phyloP scores from a whole-genome alignment of 2,329 filamentous ascomycete genomes.

The Aspergillus flavus region DNA sequence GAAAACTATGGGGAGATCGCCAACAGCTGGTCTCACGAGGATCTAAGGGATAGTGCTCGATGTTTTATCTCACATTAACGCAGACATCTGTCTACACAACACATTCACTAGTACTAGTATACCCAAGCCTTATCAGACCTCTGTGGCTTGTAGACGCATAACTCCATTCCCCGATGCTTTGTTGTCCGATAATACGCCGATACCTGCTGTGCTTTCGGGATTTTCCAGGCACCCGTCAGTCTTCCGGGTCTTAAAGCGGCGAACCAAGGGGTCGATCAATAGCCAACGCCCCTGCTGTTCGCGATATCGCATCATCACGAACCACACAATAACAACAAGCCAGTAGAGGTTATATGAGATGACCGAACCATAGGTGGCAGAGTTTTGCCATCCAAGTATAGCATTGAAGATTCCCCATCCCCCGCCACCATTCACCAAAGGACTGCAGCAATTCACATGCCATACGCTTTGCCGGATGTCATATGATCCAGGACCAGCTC shows the following conservation, averaged over 20 bases:
- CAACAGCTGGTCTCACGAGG: background rate
- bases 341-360: conserved; percentile 89
- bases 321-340: conserved; percentile 69
- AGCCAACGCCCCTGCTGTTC: conserved; percentile 54
- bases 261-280: conserved; percentile 4
- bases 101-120: background rate
- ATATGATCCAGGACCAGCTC: conserved; percentile 73
- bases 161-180: background rate
- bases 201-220: background rate
- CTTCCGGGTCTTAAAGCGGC: background rate
- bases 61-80: background rate
- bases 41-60: background rate
- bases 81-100: background rate
- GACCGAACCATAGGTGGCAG: conserved; percentile 83
- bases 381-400: conserved; percentile 84
- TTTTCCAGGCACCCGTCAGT: background rate
- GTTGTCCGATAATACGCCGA: background rate
- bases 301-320: conserved; percentile 66
- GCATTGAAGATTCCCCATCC: conserved; percentile 89
- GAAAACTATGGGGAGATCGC: background rate
- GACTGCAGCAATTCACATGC: conserved; percentile 85
- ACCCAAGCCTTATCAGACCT: background rate
- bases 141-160: conserved; percentile 3
- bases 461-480: conserved; percentile 77
- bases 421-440: conserved; percentile 69